Percentiles rank a stretch among this genome's conserved stretches.
Conservation (phyloP, 2,329 filamentous ascomycete genomes). For the Colletotrichum liaoningense region DNA sequence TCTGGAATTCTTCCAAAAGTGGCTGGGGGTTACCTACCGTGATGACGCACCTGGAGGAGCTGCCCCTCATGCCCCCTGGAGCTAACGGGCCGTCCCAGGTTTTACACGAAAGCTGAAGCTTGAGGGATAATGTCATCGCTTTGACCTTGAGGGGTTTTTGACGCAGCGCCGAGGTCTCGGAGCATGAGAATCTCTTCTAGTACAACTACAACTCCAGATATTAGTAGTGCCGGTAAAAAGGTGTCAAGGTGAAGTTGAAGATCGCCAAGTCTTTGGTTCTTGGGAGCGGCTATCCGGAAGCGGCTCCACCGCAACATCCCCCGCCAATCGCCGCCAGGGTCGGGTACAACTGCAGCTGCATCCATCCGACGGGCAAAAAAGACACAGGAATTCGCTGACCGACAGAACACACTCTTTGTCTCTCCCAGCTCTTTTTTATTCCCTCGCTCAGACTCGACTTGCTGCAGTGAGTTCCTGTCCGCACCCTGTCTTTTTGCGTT, state of each 20-base stretch:
- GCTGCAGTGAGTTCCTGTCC: neutral
- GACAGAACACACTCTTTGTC: neutral
- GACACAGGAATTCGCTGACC: neutral
- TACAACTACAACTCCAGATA: neutral
- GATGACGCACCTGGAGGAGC: neutral
- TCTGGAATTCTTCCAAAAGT: neutral
- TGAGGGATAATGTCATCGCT: neutral
- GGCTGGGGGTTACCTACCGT: neutral
- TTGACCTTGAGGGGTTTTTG: neutral
- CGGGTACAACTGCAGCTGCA: slow-evolving; percentile 22
- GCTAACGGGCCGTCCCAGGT: slow-evolving; percentile 7
- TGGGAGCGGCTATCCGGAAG: slow-evolving; percentile 26
- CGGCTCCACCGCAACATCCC: slow-evolving; percentile 25
- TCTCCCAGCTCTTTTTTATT: neutral
- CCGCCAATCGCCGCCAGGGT: slow-evolving; percentile 16
- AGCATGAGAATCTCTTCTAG: neutral
- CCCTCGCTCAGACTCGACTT: neutral
- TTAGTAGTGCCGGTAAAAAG: neutral
- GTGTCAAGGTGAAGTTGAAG: neutral
- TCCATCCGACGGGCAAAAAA: neutral
- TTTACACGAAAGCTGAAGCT: neutral
- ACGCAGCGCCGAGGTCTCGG: neutral
- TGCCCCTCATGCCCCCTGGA: neutral
- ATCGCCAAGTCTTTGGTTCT: slow-evolving; percentile 18
- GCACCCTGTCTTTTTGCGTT: neutral